Evolutionary conservation across 331 rosid genomes (phyloP).

Genomic region (Rosa hybrid): DNA sequence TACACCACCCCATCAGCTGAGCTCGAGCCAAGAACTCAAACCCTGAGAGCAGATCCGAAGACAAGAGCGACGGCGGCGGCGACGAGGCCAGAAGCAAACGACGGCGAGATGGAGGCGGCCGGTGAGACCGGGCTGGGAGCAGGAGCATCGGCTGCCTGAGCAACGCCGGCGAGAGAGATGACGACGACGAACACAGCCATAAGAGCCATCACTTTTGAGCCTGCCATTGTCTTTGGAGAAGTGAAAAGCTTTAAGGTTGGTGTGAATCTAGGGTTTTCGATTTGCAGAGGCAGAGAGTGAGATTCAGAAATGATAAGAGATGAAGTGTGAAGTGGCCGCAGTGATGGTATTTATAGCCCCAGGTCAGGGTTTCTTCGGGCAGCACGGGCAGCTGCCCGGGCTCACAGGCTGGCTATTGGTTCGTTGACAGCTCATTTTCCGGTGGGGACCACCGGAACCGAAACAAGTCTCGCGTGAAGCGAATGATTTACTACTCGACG

Average conservation of each 20-base stretch:
- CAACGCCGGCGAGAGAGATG: slow-evolving; percentile 33
- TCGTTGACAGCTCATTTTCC: slow-evolving; percentile 49
- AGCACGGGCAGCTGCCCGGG: slow-evolving; percentile 64
- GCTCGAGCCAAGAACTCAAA: slow-evolving; percentile 28
- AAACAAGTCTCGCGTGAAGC: background rate
- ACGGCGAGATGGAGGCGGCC: slow-evolving; percentile 49
- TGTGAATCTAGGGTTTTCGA: slow-evolving; percentile 24
- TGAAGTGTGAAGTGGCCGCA: background rate
- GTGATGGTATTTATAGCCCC: slow-evolving; percentile 32
- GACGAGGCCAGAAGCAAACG: slow-evolving; percentile 41
- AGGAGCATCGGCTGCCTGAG: slow-evolving; percentile 60
- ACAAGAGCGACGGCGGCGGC: slow-evolving; percentile 54
- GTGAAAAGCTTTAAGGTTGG: background rate
- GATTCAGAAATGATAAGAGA: background rate
- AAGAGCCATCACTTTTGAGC: slow-evolving; percentile 39
- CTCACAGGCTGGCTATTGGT: slow-evolving; percentile 58
- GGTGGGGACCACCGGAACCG: background rate
- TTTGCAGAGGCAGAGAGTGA: background rate
- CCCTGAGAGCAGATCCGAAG: slow-evolving; percentile 68
- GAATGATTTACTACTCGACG: background rate
- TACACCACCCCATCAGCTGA: slow-evolving; percentile 26
- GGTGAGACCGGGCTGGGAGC: slow-evolving; percentile 80
- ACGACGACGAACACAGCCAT: slow-evolving; percentile 42
- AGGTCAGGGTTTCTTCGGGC: slow-evolving; percentile 33
- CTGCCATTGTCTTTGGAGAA: slow-evolving; percentile 49